phyloP scores from a whole-genome alignment of 2,329 filamentous ascomycete genomes.

The Xylaria hypoxylon region DNA sequence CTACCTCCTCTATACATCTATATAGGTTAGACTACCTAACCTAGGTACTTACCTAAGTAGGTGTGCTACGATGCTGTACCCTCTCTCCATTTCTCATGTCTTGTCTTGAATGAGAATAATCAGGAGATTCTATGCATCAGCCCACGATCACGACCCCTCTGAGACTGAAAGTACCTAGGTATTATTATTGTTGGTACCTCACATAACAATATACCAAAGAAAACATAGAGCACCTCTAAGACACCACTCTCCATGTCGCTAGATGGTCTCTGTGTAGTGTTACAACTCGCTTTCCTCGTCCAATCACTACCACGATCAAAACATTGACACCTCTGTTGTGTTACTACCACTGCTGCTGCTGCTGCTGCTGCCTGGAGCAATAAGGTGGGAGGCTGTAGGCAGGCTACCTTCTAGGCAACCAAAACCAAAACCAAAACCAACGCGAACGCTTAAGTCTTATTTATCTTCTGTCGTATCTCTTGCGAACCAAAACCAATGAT shows the following conservation, averaged over 20 bases:
- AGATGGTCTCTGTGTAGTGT: too few species aligned
- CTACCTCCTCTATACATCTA: too few species aligned
- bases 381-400: background rate
- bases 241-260: too few species aligned
- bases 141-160: too few species aligned
- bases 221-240: too few species aligned
- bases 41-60: too few species aligned
- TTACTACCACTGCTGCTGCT: background rate
- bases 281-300: background rate
- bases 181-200: too few species aligned
- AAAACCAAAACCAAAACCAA: background rate
- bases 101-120: background rate
- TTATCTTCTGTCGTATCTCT: background rate
- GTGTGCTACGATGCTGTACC: too few species aligned
- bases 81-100: too few species aligned
- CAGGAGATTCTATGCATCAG: constrained; percentile 1
- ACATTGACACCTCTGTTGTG: background rate
- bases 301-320: background rate
- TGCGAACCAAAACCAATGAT: background rate
- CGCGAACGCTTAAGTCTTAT: background rate
- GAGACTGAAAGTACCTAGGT: too few species aligned
- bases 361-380: constrained; percentile 4
- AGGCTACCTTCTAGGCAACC: background rate
- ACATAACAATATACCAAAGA: too few species aligned
- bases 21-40: too few species aligned